These are phyloP conservation scores for Oligophagozyma castellii DNA, from an alignment of 1,139 yeast species.

Conservation along the genomic window DNA sequence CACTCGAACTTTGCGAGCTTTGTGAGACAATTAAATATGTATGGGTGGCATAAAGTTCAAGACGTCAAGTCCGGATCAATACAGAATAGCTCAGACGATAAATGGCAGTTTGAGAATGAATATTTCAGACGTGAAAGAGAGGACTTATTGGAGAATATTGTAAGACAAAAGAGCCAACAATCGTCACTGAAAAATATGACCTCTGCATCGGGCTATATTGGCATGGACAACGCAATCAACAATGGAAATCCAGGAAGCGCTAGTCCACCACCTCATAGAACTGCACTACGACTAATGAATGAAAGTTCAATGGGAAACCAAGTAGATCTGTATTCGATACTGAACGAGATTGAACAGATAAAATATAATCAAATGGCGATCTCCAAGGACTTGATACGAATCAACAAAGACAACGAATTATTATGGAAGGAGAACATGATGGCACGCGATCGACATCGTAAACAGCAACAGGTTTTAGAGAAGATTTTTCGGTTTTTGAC, in stretches of 20 bases:
- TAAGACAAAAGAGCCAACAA: constrained; percentile 28
- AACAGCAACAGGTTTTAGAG: constrained; percentile 79
- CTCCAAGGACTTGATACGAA: constrained; percentile 68
- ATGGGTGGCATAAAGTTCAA: constrained; percentile 90
- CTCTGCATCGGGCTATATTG: neutral
- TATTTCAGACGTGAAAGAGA: constrained; percentile 57
- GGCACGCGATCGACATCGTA: constrained; percentile 71
- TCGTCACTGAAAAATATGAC: constrained; percentile 4
- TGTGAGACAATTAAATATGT: constrained; percentile 88
- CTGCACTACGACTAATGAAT: constrained; percentile 5
- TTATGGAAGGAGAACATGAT: constrained; percentile 81
- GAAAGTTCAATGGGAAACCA: constrained; percentile 8
- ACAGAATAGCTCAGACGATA: constrained; percentile 23
- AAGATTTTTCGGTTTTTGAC: constrained; percentile 80
- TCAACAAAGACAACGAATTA: constrained; percentile 76
- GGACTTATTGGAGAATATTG: constrained; percentile 62
- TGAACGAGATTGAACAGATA: constrained; percentile 63
- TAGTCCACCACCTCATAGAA: neutral
- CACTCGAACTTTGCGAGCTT: constrained; percentile 90
- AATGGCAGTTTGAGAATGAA: constrained; percentile 75
- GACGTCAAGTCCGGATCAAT: constrained; percentile 29
- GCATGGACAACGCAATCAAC: constrained; percentile 1
- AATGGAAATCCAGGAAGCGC: constrained; percentile 1
- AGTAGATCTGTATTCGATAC: constrained; percentile 40
- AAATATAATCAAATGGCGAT: constrained; percentile 69